Evolutionary conservation across 1,284 basidiomycete species (phyloP), one percentile per base, ranked within the genome.

Genomic region (Thecaphora thlaspeos): DNA sequence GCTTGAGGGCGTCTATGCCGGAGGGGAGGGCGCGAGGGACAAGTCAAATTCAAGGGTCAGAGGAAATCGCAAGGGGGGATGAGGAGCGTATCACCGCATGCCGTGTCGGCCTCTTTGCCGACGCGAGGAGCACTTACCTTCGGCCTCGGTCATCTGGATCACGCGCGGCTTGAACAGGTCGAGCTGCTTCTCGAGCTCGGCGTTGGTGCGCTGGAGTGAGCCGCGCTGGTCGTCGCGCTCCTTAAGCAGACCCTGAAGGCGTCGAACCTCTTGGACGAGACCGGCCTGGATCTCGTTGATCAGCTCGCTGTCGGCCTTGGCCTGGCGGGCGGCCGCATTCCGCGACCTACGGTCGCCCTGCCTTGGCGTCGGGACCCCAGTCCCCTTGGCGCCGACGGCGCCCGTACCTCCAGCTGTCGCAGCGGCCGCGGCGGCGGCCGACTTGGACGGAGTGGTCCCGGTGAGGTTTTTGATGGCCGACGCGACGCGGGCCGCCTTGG

Each of bases 1-100:
- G 91, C 81, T 92, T 93, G 84, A 87, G 93, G 56, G 90, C 90
- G 46, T 83, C 82, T 30, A 30, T 14, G 14, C 8, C 28, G 28
- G 28, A 30, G 14, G 8, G 28, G 28, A 30, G 14, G 28, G 28
- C 28, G 28, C 7, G 28, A 30, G 8, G 14, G 8, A 30, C 7
- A 30, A 30, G 14, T 7, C 28, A 14, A 30, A 14, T 21, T n/a
- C n/a, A n/a, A n/a, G n/a, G n/a, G n/a, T n/a, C n/a, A n/a, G n/a
- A n/a, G n/a, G n/a, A n/a, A n/a, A n/a, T n/a, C n/a, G n/a, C n/a
- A n/a, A n/a, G n/a, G n/a, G n/a, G 47, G 23, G 36, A n/a, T 30
- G 9, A 15, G n/a, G 26, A 9, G 15, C 17, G 17, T 11, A 45
- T 44, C 36, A 26, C 37, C 50, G 28, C 28, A 30, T 14, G 28